Evolutionary conservation across 768 basidiomycete genomes (phyloP), one percentile per base, ranked within the genome.

Genomic region (Tylopilus intermedius): DNA sequence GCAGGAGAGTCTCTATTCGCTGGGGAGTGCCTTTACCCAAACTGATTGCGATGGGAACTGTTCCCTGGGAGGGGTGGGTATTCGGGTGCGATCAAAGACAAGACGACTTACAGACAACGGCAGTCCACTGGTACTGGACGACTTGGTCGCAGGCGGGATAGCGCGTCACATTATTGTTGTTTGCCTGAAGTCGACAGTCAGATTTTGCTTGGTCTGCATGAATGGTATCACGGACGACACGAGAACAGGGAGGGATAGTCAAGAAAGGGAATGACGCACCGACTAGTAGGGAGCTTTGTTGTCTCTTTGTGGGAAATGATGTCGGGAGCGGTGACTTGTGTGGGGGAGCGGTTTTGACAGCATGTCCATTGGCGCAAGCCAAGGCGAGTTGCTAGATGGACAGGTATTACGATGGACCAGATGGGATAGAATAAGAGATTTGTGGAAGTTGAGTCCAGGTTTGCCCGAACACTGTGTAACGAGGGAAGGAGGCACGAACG

Each of bases 81-180:
- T 18, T 55, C 41, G 38, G 35, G 43, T 41, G 47, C 11, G 8
- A 50, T 35, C n/a, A 57, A 54, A 33, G 53, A 40, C 39, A 61
- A 6, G 45, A 51, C 33, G 0, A 86, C 88, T 68, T 64, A 90
- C 91, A 94, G 63, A 92, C 81, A 64, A 92, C 84, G 35, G 83
- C 78, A 4, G 83, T 81, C 76, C 81, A 90, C 45, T 87, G 69
- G 62, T 86, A 79, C 69, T 95, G 91, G n/a, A 77, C 68, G 55
- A 94, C 74, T 24, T 72, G 55, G 21, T 79, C 79, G 52, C 76
- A 70, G 0, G 72, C 74, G 9, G 93, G 93, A 64, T 77, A 93
- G 67, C 93, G 94, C 8, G 90, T 88, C 40, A 84, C 76, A 55
- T 90, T 74, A 45, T 80, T 68, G 72, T 94, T 94, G 56, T 82